A percentile compares a stretch with the other conserved stretches of the same genome.
Evolutionary conservation across 352 stramenopile species (phyloP).

Genomic region (Thraustochytrium aureum): DNA sequence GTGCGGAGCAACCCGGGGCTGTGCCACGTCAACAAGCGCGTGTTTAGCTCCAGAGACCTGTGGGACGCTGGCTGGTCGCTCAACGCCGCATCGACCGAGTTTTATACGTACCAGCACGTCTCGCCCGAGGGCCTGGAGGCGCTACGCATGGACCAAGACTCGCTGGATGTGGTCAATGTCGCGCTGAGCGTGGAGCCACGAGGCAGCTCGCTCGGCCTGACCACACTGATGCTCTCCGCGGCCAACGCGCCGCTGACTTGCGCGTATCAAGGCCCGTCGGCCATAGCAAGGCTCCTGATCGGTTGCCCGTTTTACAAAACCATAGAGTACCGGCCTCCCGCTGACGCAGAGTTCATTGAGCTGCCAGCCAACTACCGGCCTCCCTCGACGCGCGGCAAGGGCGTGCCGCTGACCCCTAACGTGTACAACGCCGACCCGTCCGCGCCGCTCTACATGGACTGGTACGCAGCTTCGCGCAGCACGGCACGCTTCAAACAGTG

Average conservation of each 20-base stretch:
- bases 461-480: conserved; percentile 16
- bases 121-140: background rate
- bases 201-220: background rate
- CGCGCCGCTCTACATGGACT: conserved; percentile 40
- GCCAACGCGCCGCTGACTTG: background rate
- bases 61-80: background rate
- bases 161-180: background rate
- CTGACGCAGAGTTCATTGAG: background rate
- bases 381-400: conserved; percentile 36
- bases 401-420: conserved; percentile 42
- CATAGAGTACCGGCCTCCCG: background rate
- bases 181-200: conserved; percentile 6
- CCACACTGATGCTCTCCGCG: conserved; percentile 2
- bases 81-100: background rate
- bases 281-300: conserved; percentile 6
- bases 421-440: conserved; percentile 50
- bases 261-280: background rate
- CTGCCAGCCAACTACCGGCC: conserved; percentile 47
- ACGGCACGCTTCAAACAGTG: conserved; percentile 42
- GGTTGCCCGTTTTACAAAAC: conserved; percentile 11
- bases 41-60: background rate
- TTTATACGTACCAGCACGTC: conserved; percentile 13
- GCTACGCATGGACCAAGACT: background rate
- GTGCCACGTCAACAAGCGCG: background rate
- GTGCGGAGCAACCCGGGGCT: background rate